Evolutionary conservation across 495 filamentous ascomycete genomes (phyloP).

Genomic region (Neurospora tetraspora): DNA sequence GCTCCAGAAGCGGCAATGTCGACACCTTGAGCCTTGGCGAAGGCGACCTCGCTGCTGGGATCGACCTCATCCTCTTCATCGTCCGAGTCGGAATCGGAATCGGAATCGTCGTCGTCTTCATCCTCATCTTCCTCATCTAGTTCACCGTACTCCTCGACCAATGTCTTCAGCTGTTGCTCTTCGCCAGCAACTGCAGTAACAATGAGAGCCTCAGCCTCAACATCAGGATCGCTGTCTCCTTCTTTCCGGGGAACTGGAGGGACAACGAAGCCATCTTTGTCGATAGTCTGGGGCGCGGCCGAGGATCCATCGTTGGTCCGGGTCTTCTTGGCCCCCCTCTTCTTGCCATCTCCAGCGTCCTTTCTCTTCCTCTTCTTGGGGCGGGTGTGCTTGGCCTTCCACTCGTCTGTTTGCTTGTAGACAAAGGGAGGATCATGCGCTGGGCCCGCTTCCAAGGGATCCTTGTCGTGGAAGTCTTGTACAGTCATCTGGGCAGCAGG

Average conservation of each 20-base stretch:
- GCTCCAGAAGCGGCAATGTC: slow-evolving; percentile 6
- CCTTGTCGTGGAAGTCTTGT: slow-evolving; percentile 68
- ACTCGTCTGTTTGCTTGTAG: slow-evolving; percentile 48
- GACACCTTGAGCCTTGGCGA: slow-evolving; percentile 23
- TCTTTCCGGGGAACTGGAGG: slow-evolving; percentile 11
- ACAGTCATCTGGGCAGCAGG: slow-evolving; percentile 72
- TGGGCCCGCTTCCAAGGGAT: slow-evolving; percentile 30
- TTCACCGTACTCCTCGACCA: slow-evolving; percentile 28
- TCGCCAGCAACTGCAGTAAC: slow-evolving; percentile 3
- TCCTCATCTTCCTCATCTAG: slow-evolving; percentile 19
- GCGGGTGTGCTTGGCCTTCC: slow-evolving; percentile 34
- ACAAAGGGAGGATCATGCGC: slow-evolving; percentile 74
- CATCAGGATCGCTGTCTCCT: slow-evolving; percentile 1
- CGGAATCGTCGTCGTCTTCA: slow-evolving; percentile 23
- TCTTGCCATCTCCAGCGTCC: slow-evolving; percentile 16
- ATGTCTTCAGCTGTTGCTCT: slow-evolving; percentile 14
- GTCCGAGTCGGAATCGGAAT: not conserved
- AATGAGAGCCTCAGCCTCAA: slow-evolving; percentile 7
- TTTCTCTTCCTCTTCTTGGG: slow-evolving; percentile 34
- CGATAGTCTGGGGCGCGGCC: slow-evolving; percentile 7
- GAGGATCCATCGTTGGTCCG: slow-evolving; percentile 13
- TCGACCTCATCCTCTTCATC: slow-evolving; percentile 7
- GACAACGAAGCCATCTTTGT: slow-evolving; percentile 23
- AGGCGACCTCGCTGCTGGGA: slow-evolving; percentile 23
- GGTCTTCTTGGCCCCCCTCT: slow-evolving; percentile 14